Percentiles rank a stretch among this genome's conserved stretches.
Evolutionary conservation across 352 stramenopile genomes (phyloP).

Genomic region (Globisporangium barbulae): DNA sequence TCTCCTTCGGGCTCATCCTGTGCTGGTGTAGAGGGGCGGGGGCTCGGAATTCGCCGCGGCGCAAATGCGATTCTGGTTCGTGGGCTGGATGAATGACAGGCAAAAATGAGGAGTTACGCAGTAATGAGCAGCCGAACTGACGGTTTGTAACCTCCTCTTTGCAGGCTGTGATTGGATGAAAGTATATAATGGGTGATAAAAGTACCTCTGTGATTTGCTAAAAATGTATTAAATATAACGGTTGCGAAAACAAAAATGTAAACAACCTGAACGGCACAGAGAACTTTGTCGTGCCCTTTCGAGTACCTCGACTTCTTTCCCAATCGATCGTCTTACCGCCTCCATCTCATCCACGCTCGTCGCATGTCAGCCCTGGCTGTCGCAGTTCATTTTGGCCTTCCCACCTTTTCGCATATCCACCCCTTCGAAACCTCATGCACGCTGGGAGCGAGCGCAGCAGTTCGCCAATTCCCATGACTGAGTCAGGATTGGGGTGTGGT

Average conservation of each 20-base stretch:
- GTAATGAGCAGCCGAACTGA: conserved; percentile 3
- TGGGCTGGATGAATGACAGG: neutral
- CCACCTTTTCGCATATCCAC: neutral
- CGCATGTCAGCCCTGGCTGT: neutral
- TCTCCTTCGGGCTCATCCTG: conserved; percentile 10
- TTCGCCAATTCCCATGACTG: too few relatives aligned
- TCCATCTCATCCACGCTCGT: neutral
- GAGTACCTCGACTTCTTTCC: too few relatives aligned
- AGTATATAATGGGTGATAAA: neutral
- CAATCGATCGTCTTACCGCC: neutral
- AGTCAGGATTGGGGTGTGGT: too few relatives aligned
- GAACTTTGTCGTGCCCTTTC: neutral
- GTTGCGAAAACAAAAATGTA: neutral
- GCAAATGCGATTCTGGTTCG: conserved; percentile 1
- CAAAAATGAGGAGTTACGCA: neutral
- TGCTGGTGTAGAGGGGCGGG: neutral
- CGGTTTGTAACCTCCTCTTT: conserved; percentile 1
- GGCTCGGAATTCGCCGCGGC: neutral
- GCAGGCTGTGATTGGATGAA: neutral
- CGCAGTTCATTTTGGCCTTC: neutral
- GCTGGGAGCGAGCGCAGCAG: too few relatives aligned
- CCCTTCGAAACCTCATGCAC: neutral
- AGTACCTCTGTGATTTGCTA: neutral
- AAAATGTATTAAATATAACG: neutral
- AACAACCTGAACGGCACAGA: neutral